Evolutionary conservation across 2,329 filamentous ascomycete species (phyloP), one percentile per base, ranked within the genome.

Genomic region (Zarea fungicola): DNA sequence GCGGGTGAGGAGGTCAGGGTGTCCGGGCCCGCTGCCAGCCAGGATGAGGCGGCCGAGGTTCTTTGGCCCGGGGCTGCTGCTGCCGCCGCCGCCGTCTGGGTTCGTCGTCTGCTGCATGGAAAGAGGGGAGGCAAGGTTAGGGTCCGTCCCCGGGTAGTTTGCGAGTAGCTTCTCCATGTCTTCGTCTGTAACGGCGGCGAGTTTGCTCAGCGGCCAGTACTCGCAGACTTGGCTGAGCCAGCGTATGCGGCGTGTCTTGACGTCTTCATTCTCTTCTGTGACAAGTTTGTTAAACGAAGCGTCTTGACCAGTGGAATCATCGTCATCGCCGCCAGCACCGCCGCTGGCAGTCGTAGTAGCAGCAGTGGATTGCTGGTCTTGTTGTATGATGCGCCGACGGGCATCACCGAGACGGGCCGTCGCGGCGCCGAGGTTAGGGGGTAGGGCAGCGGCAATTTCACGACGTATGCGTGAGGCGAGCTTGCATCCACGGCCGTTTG

Each of bases 161-260:
- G 78, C 72, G n/a, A 99, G 75, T 0, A 97, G 81, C 11, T 71
- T 66, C 14, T 88, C 81, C 6, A 96, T 83, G 57, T 97, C 91
- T 8, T 78, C 77, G 59, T 96, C 89, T 4, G 80, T 85, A 54
- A 97, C 85, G 34, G 78, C 76, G 7, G 90, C 89, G 1, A 99
- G 78, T 16, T 87, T 81, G 54, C 83, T 84, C 22, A 99, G 75
- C 2, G 93, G 91, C 93, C 93, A 99, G 69, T 99, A 99, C 72
- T 99, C 93, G 75, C 93, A 99, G 45, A 99, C 89, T 64, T 99
- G 93, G 18, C 87, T 82, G 1, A 99, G 75, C 93, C 93, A 99
- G 50, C 93, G 81, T 75, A 95, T 91, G 44, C 93, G 80, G 52
- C 92, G 77, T 19, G 80, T 90, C 62, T 89, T 89, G 1, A 79